phyloP scores from a whole-genome alignment of 352 stramenopile genomes.

The Albugo candida region DNA sequence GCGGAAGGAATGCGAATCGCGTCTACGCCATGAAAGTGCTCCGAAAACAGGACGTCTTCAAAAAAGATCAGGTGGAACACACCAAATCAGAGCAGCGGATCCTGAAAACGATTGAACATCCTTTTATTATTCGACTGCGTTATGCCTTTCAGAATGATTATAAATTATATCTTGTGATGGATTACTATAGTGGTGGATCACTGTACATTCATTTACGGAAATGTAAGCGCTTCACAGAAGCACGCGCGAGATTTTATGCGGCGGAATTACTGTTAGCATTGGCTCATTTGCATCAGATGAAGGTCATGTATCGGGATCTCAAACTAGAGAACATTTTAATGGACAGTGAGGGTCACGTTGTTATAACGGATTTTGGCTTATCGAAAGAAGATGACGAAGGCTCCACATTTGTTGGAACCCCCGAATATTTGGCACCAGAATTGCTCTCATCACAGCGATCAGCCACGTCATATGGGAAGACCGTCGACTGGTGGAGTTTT shows the following conservation, averaged over 20 bases:
- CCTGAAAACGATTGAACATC: slow-evolving; percentile 73
- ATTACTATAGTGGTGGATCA: slow-evolving; percentile 76
- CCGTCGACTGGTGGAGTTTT: slow-evolving; percentile 74
- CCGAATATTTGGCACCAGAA: slow-evolving; percentile 52
- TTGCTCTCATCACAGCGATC: slow-evolving; percentile 51
- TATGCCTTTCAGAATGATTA: slow-evolving; percentile 80
- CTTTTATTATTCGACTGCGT: slow-evolving; percentile 69
- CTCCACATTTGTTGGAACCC: slow-evolving; percentile 32
- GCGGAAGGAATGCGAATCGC: slow-evolving; percentile 33
- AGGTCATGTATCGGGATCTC: slow-evolving; percentile 81
- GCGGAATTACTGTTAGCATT: slow-evolving; percentile 68
- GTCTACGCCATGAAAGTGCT: slow-evolving; percentile 84
- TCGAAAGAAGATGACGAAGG: slow-evolving; percentile 21
- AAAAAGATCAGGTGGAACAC: slow-evolving; percentile 72
- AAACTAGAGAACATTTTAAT: slow-evolving; percentile 84
- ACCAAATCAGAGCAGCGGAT: slow-evolving; percentile 80
- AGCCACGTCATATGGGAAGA: slow-evolving; percentile 31
- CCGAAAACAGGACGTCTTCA: slow-evolving; percentile 70
- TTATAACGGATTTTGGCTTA: slow-evolving; percentile 78
- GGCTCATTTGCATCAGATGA: slow-evolving; percentile 64
- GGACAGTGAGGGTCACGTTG: slow-evolving; percentile 62
- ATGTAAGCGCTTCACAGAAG: slow-evolving; percentile 43
- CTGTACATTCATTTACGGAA: slow-evolving; percentile 75
- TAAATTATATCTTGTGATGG: slow-evolving; percentile 80
- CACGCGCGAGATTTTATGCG: slow-evolving; percentile 65